Evolutionary conservation across 768 basidiomycete genomes (phyloP), one percentile per base, ranked within the genome.

Genomic region (Goffeauzyma gilvescens): DNA sequence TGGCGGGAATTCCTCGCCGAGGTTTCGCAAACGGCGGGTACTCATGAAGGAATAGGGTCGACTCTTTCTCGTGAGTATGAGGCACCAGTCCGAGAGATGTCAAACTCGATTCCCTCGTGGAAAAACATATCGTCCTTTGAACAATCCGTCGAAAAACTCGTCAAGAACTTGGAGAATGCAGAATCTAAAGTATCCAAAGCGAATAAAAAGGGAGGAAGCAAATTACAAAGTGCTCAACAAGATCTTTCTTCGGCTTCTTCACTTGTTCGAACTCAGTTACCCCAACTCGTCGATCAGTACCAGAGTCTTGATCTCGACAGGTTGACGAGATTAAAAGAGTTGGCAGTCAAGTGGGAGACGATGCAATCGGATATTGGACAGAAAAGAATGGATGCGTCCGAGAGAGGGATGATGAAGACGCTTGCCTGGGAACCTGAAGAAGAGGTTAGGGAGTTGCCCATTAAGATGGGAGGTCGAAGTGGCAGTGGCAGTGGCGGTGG

Each of bases 81-180:
- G 33, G 47, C 52, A 12, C 58, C 62, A 1, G 23, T 65, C 20
- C 50, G 59, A 23, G 55, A 58, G 20, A 44, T 65, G 37, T 50
- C 54, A 5, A 51, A 32, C 22, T 56, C 58, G 40, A 52, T 57
- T 40, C 26, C 54, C 9, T 36, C 50, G 10, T 57, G 52, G 55
- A 34, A 49, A 18, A 36, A 53, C 23, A 53, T 60, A 28, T 37
- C 39, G 5, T 50, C 53, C 14, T 51, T 57, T 32, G 59, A 64
- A 23, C 21, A 44, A 12, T 58, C 55, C 10, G 52, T 62, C 36
- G 62, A 62, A 14, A 59, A 57, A 42, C 60, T 54, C 1, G 37
- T 65, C 18, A 65, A 64, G 42, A 50, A 57, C 21, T 59, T 58
- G 32, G 64, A 65, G 17, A 58, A 57, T 34, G 50, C 52, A 15